Percentiles rank a stretch among this genome's conserved stretches.
These are phyloP conservation scores for Arthroderma uncinatum DNA, from an alignment of 2,329 filamentous ascomycete species.

Conservation along the genomic window DNA sequence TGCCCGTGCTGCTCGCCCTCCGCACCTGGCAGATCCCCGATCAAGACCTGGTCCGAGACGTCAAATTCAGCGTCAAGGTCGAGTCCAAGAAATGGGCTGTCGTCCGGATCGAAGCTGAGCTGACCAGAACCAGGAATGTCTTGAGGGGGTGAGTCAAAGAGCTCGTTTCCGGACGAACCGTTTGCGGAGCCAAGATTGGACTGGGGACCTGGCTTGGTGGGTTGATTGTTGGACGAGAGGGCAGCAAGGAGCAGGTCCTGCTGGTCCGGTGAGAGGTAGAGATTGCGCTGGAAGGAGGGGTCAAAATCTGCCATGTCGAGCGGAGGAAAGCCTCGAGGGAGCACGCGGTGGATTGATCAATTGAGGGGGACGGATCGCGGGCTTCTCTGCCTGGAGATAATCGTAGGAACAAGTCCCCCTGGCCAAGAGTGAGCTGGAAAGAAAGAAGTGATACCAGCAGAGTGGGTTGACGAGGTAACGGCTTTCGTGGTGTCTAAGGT, in stretches of 20 bases:
- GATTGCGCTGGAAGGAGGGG: constrained; percentile 41
- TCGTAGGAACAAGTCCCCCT: background rate
- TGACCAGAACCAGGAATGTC: constrained; percentile 36
- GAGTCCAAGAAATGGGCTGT: constrained; percentile 76
- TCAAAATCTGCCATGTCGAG: constrained; percentile 29
- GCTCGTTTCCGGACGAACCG: constrained; percentile 12
- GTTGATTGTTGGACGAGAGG: constrained; percentile 56
- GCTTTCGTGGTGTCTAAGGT: background rate
- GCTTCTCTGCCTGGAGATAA: background rate
- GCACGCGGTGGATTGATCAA: background rate
- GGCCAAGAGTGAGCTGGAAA: background rate
- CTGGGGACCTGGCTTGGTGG: constrained; percentile 22
- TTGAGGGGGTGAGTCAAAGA: constrained; percentile 24
- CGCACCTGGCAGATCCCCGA: constrained; percentile 57
- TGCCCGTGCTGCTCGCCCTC: constrained; percentile 33
- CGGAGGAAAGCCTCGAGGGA: constrained; percentile 4
- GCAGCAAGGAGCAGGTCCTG: constrained; percentile 66
- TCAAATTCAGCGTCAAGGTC: constrained; percentile 71
- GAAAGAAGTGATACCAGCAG: background rate
- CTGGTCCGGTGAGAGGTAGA: constrained; percentile 64
- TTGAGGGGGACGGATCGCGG: background rate
- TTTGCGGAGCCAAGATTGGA: constrained; percentile 16
- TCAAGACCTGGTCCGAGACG: constrained; percentile 54
- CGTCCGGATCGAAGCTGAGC: constrained; percentile 47
- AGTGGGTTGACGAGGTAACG: background rate